Evolutionary conservation across 441 rosid genomes (phyloP), one percentile per base, ranked within the genome.

Genomic region (Brassica hybrid): DNA sequence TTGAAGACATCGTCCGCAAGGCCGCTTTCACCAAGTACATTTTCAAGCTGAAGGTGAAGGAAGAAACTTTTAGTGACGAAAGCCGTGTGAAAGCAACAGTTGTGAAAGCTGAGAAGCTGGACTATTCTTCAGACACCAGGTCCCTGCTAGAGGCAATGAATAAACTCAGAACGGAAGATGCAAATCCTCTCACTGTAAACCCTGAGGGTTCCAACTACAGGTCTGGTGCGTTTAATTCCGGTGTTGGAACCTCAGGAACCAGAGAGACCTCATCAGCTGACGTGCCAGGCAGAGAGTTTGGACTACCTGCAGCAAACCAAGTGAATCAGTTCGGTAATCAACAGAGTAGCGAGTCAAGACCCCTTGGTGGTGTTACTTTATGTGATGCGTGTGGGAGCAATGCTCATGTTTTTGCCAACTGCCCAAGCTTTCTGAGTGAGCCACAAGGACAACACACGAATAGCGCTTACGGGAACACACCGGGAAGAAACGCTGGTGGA

Each of bases 11-110:
- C 18, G 75, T 92, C 34, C 94, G 91, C 6, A 86, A 73, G 67
- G 92, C 85, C 67, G 67, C 91, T 76, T 96, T 92, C 74, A 84
- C 80, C 27, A 90, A 86, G 81, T 92, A 85, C 77, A 62, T 76
- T 6, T 87, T 96, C 81, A 96, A 96, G 93, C 83, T 96, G 83
- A 96, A 93, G 82, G 86, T 96, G 19, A 94, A 94, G 84, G 99
- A 96, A 81, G 98, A 96, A 83, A 88, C 85, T 0, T 92, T 81
- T 71, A 88, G 90, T 57, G 97, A 96, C 66, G 99, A 96, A 73
- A 93, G 87, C 83, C 94, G 97, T 2, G 90, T 96, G 71, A 96
- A 91, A 82, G 90, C 91, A 36, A 91, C 90, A 4, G 88, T 91
- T 57, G 88, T 90, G 73, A 95, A 85, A 84, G 94, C 88, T 38